Evolutionary conservation across 2,329 filamentous ascomycete genomes (phyloP), one percentile per base, ranked within the genome.

Genomic region (Xylariaceae sp.): DNA sequence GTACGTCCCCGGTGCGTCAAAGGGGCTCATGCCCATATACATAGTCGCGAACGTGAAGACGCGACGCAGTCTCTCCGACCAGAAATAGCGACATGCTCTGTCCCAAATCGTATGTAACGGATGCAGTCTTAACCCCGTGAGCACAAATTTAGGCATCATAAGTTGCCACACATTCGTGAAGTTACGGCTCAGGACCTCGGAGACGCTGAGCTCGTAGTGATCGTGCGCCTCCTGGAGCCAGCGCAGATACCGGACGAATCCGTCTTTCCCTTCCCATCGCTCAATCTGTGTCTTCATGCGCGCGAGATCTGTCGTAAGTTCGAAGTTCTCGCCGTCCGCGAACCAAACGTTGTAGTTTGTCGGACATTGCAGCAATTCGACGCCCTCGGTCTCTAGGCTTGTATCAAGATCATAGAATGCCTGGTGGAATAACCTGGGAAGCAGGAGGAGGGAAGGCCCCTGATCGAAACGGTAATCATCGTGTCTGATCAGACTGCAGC

Each of bases 11-110:
- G 88, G 88, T 0, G 88, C 88, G 68, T 89, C 86, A 69, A 88
- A 91, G 0, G 88, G 88, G 57, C 80, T 86, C 88, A 91, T 91
- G 0, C 88, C 88, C 85, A 91, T 88, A 68, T 92, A 91, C 88
- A 91, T 92, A 66, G 86, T 90, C 18, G 84, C 87, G 72, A 91
- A 91, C 0, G 88, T 90, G 64, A 91, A 91, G 0, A 88, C 87
- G 30, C 87, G 75, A 61, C 88, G 77, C 67, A 91, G 69, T 59
- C 87, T 77, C 68, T 90, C 88, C 0, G 85, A 87, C 77, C 78
- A 81, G 71, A 91, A 91, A 67, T 90, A 90, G 62, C 79, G 80
- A 30, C 81, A 77, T 2, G 87, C 84, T 34, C 88, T 75, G 5
- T 77, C 77, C 76, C 86, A 91, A 13, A 90, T 88, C 66, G 81